Percentiles rank a stretch among this genome's conserved stretches.
These are phyloP conservation scores for Ilex asprella DNA, from an alignment of 257 asterid genomes.

Conservation along the genomic window DNA sequence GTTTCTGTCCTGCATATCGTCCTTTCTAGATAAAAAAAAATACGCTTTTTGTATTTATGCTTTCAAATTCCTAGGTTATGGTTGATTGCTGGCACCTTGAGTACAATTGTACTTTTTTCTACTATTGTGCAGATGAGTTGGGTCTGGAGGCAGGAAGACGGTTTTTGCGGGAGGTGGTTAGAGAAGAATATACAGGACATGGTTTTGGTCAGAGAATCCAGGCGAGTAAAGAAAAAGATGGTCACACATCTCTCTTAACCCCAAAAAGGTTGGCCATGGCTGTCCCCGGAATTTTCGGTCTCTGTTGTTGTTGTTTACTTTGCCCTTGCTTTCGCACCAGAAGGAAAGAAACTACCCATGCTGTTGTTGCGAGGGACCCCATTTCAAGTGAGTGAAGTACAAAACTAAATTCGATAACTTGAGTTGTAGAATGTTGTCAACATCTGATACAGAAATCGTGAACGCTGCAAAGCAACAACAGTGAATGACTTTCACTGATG, in stretches of 20 bases:
- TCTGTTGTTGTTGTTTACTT: constrained; percentile 65
- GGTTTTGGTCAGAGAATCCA: constrained; percentile 16
- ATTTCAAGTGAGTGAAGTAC: constrained; percentile 58
- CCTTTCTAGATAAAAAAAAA: neutral
- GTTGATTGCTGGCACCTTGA: constrained; percentile 2
- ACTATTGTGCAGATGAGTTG: constrained; percentile 38
- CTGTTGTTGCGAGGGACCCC: constrained; percentile 60
- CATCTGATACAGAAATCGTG: no score
- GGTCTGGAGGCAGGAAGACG: constrained; percentile 42
- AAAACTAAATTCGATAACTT: no score
- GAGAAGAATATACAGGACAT: constrained; percentile 34
- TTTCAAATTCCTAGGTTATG: constrained; percentile 1
- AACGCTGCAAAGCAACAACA: no score
- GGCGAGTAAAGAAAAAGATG: constrained; percentile 28
- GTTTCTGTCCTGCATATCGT: neutral
- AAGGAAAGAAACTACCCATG: constrained; percentile 46
- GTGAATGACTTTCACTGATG: no score
- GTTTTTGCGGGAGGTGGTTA: constrained; percentile 29
- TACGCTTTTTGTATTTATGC: neutral
- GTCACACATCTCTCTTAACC: constrained; percentile 22
- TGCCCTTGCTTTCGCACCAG: constrained; percentile 90
- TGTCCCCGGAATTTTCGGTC: constrained; percentile 53
- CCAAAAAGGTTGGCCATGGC: constrained; percentile 59
- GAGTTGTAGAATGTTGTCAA: no score
- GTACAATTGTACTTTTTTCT: constrained; percentile 7